Evolutionary conservation across 1,284 basidiomycete genomes (phyloP), one percentile per base, ranked within the genome.

Genomic region (Ganoderma boninense): DNA sequence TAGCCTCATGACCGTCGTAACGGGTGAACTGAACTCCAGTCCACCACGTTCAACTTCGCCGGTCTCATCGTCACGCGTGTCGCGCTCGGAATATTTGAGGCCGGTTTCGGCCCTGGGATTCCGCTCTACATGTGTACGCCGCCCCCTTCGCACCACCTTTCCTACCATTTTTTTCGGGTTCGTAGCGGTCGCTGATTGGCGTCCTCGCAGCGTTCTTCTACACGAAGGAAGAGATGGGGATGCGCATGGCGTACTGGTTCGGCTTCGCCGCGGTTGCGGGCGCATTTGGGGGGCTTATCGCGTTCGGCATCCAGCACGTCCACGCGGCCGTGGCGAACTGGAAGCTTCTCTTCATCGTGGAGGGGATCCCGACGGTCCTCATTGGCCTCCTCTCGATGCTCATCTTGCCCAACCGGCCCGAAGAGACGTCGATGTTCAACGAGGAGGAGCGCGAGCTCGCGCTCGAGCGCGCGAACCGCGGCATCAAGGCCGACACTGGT

Each of bases 181-280:
- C 6, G 6, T 2, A 38, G 38, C 38, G 38, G 38, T 38, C 10
- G 38, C 32, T 60, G 11, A 8, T 40, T n/a, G n/a, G n/a, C 38
- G 4, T 4, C n/a, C 32, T 49, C 40, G 1, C 74, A 93, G 92
- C 92, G 0, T 87, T 92, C 70, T 94, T 90, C 78, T 94, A 94
- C 80, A 94, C 92, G 11, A 92, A 89, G 75, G 78, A 84, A 6
- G 92, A 94, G 79, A 86, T 92, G 74, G 93, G 92, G 18, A 80
- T 91, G 63, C 86, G 92, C 78, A 85, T 94, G 82, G 92, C 91
- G 3, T 88, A 90, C 77, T 94, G 91, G 91, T 93, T 93, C 75
- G 92, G 91, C 11, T 94, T 93, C 76, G 92, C 92, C 23, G 91
- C 92, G 1, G 90, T 93, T 11, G 91, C 93, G 52, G 92, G 92